phyloP scores from a whole-genome alignment of 2,329 filamentous ascomycete genomes.

The Colletotrichum navitas region DNA sequence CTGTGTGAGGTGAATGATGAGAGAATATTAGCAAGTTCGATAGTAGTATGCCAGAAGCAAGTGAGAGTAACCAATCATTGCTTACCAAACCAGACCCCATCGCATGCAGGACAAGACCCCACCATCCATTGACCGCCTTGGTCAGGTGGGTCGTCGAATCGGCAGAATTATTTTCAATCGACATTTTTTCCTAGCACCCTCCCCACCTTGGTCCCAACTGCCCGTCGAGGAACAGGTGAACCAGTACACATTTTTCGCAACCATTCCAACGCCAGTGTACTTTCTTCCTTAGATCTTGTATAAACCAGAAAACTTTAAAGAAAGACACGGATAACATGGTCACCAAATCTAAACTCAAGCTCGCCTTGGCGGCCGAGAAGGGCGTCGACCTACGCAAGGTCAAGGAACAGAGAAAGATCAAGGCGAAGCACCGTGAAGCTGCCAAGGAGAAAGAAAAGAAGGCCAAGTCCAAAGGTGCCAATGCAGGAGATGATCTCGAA shows the following conservation, averaged over 20 bases:
- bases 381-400: constrained; percentile 65
- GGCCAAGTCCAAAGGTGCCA: constrained; percentile 45
- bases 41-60: background rate
- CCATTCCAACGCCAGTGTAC: constrained; percentile 1
- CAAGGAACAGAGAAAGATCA: constrained; percentile 63
- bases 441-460: constrained; percentile 50
- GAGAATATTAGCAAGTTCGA: constrained; percentile 1
- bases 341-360: constrained; percentile 63
- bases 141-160: background rate
- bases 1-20: background rate
- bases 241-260: constrained; percentile 20
- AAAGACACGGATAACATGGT: constrained; percentile 51
- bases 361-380: constrained; percentile 68
- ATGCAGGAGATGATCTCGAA: constrained; percentile 45
- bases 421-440: constrained; percentile 56
- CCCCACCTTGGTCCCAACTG: constrained; percentile 25
- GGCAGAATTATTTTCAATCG: constrained; percentile 41
- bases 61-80: constrained; percentile 8
- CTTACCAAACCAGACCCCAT: background rate
- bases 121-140: constrained; percentile 17
- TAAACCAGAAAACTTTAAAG: background rate
- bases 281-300: background rate
- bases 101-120: background rate
- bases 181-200: constrained; percentile 17
- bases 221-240: constrained; percentile 17